Conservation (phyloP, 23 red algal species). For the Gracilariopsis chorda region DNA sequence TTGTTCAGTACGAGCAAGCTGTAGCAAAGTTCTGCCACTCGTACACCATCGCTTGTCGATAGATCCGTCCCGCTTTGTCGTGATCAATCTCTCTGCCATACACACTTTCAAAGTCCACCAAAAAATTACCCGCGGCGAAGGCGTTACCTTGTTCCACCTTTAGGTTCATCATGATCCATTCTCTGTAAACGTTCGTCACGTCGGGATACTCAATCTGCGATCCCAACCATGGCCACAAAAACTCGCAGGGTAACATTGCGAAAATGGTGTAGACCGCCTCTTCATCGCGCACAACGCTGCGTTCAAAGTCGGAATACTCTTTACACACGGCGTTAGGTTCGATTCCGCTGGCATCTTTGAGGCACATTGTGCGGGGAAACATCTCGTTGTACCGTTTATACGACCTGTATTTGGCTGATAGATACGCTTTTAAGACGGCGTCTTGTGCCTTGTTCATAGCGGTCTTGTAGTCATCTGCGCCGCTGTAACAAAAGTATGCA, state of each 20-base stretch:
- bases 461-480: too few relatives aligned
- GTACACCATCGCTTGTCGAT: background rate
- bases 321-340: background rate
- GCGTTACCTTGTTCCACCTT: background rate
- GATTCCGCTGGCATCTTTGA: background rate
- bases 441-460: too few relatives aligned
- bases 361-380: background rate
- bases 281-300: background rate
- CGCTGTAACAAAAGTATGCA: too few relatives aligned
- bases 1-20: background rate
- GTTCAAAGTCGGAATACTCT: background rate
- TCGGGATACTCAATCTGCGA: background rate
- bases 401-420: background rate
- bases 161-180: conserved; percentile 11
- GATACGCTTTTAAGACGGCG: background rate
- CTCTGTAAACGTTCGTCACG: background rate
- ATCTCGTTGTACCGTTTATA: background rate
- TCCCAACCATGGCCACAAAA: background rate
- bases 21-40: background rate
- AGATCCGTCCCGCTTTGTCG: background rate
- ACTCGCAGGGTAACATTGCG: background rate
- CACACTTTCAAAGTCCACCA: background rate
- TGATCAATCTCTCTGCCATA: background rate
- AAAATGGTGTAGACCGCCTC: background rate
- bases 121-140: background rate